Percentiles rank a stretch among this genome's conserved stretches.
Evolutionary conservation across 164 flowering plant genomes (phyloP).

Genomic region (Santalum album): DNA sequence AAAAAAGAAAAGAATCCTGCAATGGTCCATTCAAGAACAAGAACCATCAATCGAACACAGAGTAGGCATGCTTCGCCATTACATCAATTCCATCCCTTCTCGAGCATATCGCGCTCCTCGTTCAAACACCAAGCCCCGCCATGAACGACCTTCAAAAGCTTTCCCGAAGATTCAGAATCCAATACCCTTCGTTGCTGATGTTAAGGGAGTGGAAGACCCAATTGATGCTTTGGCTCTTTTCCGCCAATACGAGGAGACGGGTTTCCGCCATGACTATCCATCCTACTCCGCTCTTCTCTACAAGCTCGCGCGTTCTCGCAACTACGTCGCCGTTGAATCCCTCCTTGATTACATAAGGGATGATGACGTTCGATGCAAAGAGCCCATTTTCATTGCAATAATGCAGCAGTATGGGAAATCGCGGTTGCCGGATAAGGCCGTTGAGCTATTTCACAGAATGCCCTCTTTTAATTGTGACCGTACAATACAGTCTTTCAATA

Average conservation of each 20-base stretch:
- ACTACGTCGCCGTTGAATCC: slow-evolving; percentile 44
- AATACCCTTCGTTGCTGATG: slow-evolving; percentile 39
- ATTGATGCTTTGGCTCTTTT: slow-evolving; percentile 46
- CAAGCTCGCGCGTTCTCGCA: slow-evolving; percentile 55
- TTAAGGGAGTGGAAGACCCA: slow-evolving; percentile 43
- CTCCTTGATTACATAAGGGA: slow-evolving; percentile 31
- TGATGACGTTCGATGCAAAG: slow-evolving; percentile 42
- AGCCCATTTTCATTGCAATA: slow-evolving; percentile 48
- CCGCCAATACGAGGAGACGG: slow-evolving; percentile 34
- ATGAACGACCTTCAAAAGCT: slow-evolving; percentile 14
- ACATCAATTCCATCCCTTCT: neutral
- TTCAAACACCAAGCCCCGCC: slow-evolving; percentile 15
- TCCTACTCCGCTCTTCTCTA: slow-evolving; percentile 68
- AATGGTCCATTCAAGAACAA: slow-evolving; percentile 18
- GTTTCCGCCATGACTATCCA: slow-evolving; percentile 68
- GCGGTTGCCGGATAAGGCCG: slow-evolving; percentile 35
- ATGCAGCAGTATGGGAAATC: slow-evolving; percentile 67
- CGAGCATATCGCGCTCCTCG: slow-evolving; percentile 9
- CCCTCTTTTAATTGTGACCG: slow-evolving; percentile 53
- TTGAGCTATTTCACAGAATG: slow-evolving; percentile 50
- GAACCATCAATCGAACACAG: slow-evolving; percentile 5
- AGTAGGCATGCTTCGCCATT: neutral
- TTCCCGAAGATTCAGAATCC: slow-evolving; percentile 16
- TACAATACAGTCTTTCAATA: slow-evolving; percentile 54
- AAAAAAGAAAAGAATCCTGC: too few relatives aligned